Percentiles rank a stretch among this genome's conserved stretches.
These are phyloP conservation scores for Paramecium primaurelia DNA, from an alignment of 73 alveolate genomes.

Conservation along the genomic window DNA sequence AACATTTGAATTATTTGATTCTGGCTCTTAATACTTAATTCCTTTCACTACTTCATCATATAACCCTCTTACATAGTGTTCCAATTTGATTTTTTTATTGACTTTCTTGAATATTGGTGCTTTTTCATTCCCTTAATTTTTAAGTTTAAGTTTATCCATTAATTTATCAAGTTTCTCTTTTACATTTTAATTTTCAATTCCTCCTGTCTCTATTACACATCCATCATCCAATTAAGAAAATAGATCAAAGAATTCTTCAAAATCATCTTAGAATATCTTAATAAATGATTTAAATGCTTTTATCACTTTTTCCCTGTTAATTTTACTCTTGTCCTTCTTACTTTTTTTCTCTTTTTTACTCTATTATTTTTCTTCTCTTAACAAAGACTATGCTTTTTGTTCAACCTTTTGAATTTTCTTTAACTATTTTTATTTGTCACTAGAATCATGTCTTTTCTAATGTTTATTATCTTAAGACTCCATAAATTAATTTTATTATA, in stretches of 20 bases:
- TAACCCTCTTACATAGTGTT: conserved; percentile 25
- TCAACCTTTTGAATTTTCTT: background rate
- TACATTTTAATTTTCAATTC: background rate
- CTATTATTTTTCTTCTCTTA: background rate
- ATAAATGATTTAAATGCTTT: conserved; percentile 1
- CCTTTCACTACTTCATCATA: conserved; percentile 46
- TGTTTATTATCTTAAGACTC: background rate
- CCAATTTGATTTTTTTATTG: background rate
- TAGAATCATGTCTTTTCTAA: background rate
- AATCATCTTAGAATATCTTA: conserved; percentile 3
- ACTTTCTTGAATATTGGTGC: background rate
- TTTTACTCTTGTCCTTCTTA: background rate
- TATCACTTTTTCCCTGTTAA: conserved; percentile 23
- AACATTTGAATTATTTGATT: background rate
- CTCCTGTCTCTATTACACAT: background rate
- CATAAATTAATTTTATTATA: background rate
- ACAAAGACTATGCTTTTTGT: background rate
- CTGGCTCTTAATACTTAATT: background rate
- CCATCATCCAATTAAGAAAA: conserved; percentile 28
- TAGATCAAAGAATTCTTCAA: conserved; percentile 4
- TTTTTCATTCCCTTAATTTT: background rate
- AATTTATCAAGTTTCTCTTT: background rate
- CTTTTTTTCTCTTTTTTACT: background rate
- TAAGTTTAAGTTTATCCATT: background rate
- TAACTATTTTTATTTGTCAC: background rate